Percentiles rank a stretch among this genome's conserved stretches.
Evolutionary conservation across 345 rosid genomes (phyloP).

Genomic region (Syzygium oleosum): DNA sequence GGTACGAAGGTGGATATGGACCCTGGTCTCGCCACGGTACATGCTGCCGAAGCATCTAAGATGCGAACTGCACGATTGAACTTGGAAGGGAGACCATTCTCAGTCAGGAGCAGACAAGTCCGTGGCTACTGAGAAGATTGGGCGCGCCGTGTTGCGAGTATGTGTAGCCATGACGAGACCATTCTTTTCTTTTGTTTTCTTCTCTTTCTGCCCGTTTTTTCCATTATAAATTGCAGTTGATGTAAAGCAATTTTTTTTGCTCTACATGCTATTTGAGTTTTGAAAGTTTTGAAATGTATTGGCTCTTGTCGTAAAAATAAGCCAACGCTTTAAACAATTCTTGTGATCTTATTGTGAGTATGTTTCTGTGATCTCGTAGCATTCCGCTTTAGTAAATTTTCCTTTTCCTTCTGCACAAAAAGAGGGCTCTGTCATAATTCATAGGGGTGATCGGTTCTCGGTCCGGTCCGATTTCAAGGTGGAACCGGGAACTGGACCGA

Average conservation of each 20-base stretch:
- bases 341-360: neutral
- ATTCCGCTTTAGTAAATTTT: neutral
- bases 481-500: too few relatives aligned
- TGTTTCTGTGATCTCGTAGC: neutral
- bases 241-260: neutral
- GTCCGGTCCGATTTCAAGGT: too few relatives aligned
- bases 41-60: neutral
- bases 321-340: neutral
- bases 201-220: neutral
- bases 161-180: neutral
- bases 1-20: slow-evolving; percentile 24
- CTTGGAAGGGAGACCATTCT: slow-evolving; percentile 33
- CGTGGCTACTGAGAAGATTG: slow-evolving; percentile 47
- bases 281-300: neutral
- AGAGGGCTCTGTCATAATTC: neutral
- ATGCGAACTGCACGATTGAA: neutral
- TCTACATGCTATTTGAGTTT: neutral
- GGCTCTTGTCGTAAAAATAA: neutral
- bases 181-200: neutral
- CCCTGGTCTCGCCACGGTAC: neutral
- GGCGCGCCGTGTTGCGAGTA: neutral
- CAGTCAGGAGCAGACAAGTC: slow-evolving; percentile 49
- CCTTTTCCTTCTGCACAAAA: neutral
- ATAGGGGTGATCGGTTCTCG: too few relatives aligned
- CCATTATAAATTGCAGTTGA: neutral